phyloP scores from a whole-genome alignment of 31 red algal genomes.

The Bonnemaisonia californica region DNA sequence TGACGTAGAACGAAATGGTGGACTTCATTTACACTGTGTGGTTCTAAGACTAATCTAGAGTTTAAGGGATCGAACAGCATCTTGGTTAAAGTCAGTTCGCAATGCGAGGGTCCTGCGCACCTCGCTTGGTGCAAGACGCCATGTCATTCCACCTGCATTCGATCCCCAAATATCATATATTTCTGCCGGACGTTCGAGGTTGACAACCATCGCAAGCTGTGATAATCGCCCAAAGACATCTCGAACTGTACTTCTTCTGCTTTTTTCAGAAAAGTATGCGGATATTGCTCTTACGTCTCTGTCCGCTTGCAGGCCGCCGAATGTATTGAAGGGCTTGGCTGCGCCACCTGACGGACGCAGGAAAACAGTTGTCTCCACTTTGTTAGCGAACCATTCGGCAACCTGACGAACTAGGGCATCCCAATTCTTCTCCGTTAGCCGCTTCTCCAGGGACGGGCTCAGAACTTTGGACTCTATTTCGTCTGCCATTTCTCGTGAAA shows the following conservation, averaged over 20 bases:
- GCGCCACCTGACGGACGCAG: constrained; percentile 3
- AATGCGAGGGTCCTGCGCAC: constrained; percentile 65
- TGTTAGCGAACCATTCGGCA: constrained; percentile 77
- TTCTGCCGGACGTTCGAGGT: constrained; percentile 82
- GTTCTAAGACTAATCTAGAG: too few species aligned
- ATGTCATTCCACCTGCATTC: constrained; percentile 91
- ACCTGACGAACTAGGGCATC: constrained; percentile 89
- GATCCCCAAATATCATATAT: constrained; percentile 89
- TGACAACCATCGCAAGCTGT: constrained; percentile 86
- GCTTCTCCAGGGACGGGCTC: constrained; percentile 59
- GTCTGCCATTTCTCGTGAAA: constrained; percentile 66
- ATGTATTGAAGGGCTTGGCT: constrained; percentile 67
- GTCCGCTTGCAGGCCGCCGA: constrained; percentile 78
- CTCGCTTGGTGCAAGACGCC: constrained; percentile 71
- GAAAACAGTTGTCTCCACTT: constrained; percentile 73
- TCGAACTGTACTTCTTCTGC: constrained; percentile 71
- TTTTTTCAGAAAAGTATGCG: constrained; percentile 80
- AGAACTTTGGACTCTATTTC: constrained; percentile 76
- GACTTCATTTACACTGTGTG: too few species aligned
- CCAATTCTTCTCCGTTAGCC: constrained; percentile 87
- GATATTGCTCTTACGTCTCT: constrained; percentile 78
- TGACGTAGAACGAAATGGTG: too few species aligned
- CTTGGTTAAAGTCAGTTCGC: constrained; percentile 67
- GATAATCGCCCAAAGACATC: constrained; percentile 90
- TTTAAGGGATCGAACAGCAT: constrained; percentile 66